phyloP scores from a whole-genome alignment of 805 yeast species.

The Candida ponderosae region DNA sequence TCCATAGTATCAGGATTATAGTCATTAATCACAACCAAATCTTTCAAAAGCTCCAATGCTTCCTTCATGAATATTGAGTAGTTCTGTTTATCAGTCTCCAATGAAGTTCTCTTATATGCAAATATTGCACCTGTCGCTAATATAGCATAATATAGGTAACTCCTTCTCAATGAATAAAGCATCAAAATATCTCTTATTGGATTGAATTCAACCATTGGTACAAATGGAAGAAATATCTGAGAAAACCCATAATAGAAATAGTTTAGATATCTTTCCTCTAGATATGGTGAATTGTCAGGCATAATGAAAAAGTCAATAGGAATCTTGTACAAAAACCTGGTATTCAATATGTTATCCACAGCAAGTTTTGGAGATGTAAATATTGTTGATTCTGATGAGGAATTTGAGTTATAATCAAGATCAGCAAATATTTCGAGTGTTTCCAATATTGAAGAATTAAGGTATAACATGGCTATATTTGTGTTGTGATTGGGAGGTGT shows the following conservation, averaged over 20 bases:
- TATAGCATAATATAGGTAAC: constrained; percentile 46
- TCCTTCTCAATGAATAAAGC: constrained; percentile 37
- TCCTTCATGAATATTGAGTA: constrained; percentile 40
- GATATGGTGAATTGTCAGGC: constrained; percentile 11
- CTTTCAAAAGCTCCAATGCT: constrained; percentile 27
- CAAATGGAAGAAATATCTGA: constrained; percentile 15
- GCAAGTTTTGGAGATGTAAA: too few species aligned
- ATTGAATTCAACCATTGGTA: constrained; percentile 20
- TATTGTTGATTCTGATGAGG: too few species aligned
- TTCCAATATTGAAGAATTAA: too few species aligned
- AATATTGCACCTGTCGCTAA: constrained; percentile 52
- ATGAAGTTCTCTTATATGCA: constrained; percentile 27
- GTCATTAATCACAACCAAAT: constrained; percentile 1
- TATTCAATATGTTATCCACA: too few species aligned
- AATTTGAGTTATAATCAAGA: too few species aligned
- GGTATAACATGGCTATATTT: too few species aligned
- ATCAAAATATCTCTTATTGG: constrained; percentile 48
- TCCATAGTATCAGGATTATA: too few species aligned
- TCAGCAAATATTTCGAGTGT: too few species aligned
- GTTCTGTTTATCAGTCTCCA: constrained; percentile 39
- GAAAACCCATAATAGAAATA: constrained; percentile 16
- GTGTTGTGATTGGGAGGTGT: too few species aligned
- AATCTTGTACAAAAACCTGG: constrained; percentile 8
- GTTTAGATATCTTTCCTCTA: constrained; percentile 12
- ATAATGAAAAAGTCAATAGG: constrained; percentile 9